Evolutionary conservation across 345 rosid species (phyloP).

Genomic region (Psidium guajava): DNA sequence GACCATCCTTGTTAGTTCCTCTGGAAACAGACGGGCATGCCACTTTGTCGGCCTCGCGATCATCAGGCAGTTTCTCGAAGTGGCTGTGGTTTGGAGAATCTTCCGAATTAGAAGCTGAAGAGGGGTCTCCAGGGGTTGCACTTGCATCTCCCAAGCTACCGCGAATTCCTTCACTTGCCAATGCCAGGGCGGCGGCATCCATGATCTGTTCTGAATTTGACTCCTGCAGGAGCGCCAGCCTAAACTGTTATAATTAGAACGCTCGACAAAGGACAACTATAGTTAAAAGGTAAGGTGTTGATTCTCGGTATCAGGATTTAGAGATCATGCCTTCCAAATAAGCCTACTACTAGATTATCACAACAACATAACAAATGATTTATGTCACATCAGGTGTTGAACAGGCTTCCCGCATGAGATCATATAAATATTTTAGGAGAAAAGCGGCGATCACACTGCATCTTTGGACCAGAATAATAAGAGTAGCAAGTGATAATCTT

Average conservation of each 20-base stretch:
- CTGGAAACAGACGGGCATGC: background rate
- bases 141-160: background rate
- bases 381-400: background rate
- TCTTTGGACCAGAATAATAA: background rate
- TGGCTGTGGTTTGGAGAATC: conserved; percentile 4
- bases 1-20: background rate
- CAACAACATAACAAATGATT: background rate
- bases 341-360: background rate
- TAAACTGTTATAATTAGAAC: background rate
- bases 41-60: background rate
- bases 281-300: background rate
- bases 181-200: background rate
- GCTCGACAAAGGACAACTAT: background rate
- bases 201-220: background rate
- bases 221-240: background rate
- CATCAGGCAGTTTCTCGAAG: background rate
- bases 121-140: background rate
- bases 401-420: background rate
- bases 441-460: background rate
- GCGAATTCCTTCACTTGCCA: conserved; percentile 1
- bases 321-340: background rate
- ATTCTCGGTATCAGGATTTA: background rate
- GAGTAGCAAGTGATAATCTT: no score
- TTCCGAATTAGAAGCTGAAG: background rate
- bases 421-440: background rate